Evolutionary conservation across 2,329 filamentous ascomycete species (phyloP).

Genomic region (Gnomoniopsis smithogilvyi): DNA sequence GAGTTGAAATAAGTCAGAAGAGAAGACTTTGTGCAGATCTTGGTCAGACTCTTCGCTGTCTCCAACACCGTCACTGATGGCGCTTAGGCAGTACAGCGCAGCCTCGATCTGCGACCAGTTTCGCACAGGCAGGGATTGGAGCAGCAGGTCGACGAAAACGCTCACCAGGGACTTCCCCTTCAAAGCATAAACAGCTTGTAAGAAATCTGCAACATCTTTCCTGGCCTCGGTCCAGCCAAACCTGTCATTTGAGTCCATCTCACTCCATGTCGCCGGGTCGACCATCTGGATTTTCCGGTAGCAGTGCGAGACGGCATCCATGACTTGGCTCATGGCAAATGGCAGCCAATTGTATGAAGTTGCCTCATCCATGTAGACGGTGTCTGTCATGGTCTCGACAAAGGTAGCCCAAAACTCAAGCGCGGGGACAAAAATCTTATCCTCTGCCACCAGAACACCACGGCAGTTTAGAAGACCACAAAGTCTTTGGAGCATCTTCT

Average conservation of each 20-base stretch:
- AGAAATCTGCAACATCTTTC: conserved; percentile 74
- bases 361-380: conserved; percentile 47
- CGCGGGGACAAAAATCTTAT: conserved; percentile 69
- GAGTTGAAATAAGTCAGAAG: conserved; percentile 53
- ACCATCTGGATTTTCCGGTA: conserved; percentile 71
- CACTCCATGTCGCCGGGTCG: conserved; percentile 49
- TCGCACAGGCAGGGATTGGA: conserved; percentile 44
- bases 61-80: conserved; percentile 62
- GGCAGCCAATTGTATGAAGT: conserved; percentile 52
- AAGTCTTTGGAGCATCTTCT: conserved; percentile 55
- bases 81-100: conserved; percentile 60
- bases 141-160: conserved; percentile 53
- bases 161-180: conserved; percentile 54
- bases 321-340: conserved; percentile 55
- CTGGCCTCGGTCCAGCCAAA: conserved; percentile 69
- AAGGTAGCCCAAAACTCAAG: conserved; percentile 81
- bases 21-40: conserved; percentile 60
- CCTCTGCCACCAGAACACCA: conserved; percentile 67
- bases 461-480: conserved; percentile 62
- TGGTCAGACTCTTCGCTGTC: conserved; percentile 57
- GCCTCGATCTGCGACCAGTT: conserved; percentile 61
- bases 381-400: conserved; percentile 65
- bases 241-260: conserved; percentile 69
- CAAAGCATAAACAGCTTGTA: conserved; percentile 67
- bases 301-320: conserved; percentile 62